Evolutionary conservation across 202 grass and related monocot genomes (phyloP).

Genomic region (Zoysia matrella): DNA sequence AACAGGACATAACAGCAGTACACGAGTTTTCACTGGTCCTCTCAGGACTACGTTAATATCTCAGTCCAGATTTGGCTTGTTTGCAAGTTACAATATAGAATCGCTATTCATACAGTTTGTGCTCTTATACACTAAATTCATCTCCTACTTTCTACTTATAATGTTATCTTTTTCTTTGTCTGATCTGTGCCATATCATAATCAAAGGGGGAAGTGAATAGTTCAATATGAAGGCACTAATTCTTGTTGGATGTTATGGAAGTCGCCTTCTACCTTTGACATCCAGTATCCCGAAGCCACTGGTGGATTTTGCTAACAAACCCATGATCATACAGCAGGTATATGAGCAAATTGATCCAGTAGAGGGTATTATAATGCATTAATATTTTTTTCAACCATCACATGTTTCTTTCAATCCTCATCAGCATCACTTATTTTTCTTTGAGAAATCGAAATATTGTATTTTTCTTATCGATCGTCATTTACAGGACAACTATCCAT

Average conservation of each 20-base stretch:
- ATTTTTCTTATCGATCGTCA: too few relatives aligned
- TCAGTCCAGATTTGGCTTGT: too few relatives aligned
- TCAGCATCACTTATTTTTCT: too few relatives aligned
- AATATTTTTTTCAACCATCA: not conserved
- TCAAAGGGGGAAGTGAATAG: not conserved
- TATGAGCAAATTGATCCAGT: too few relatives aligned
- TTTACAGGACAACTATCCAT: too few relatives aligned
- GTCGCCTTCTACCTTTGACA: conserved; percentile 82
- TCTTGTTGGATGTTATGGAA: conserved; percentile 92
- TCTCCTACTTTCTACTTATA: not conserved
- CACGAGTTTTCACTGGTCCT: not conserved
- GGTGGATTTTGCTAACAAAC: conserved; percentile 96
- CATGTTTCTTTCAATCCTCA: not conserved
- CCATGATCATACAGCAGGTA: conserved; percentile 84
- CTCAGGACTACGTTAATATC: too few relatives aligned
- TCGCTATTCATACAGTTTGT: too few relatives aligned
- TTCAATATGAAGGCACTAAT: conserved; percentile 88
- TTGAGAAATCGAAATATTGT: too few relatives aligned
- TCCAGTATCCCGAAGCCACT: conserved; percentile 92
- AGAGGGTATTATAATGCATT: not conserved
- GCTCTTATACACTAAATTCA: too few relatives aligned
- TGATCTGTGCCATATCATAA: not conserved
- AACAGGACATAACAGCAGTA: not conserved
- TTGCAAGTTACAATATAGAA: too few relatives aligned
- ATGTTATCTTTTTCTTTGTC: too few relatives aligned